These are phyloP conservation scores for Beauveria sp. DNA, from an alignment of 2,329 filamentous ascomycete species.

Conservation along the genomic window DNA sequence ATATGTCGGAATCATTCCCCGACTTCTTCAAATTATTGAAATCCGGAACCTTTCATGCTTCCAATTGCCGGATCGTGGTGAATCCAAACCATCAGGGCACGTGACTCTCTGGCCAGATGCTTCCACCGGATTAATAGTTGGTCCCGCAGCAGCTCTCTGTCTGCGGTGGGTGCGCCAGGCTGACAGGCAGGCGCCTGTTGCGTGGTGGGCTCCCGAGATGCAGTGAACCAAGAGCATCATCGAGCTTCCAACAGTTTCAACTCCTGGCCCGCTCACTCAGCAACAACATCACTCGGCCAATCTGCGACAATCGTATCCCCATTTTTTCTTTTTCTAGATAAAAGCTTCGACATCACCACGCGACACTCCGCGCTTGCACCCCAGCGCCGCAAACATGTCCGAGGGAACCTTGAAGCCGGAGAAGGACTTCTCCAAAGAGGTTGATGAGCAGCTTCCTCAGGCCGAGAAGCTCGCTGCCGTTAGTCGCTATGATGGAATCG, in stretches of 20 bases:
- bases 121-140: slow-evolving; percentile 10
- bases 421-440: slow-evolving; percentile 98
- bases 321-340: not conserved
- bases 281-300: not conserved
- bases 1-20: too few relatives aligned
- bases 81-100: not conserved
- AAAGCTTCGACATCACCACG: not conserved
- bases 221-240: slow-evolving; percentile 3
- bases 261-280: not conserved
- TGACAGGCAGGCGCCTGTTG: slow-evolving; percentile 10
- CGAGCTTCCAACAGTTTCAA: slow-evolving; percentile 6
- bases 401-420: slow-evolving; percentile 83
- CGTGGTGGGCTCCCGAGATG: slow-evolving; percentile 8
- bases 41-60: not conserved
- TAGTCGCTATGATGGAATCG: slow-evolving; percentile 28
- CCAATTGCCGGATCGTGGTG: not conserved
- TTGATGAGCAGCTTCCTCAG: slow-evolving; percentile 84
- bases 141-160: slow-evolving; percentile 1
- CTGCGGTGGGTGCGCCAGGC: not conserved
- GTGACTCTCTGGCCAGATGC: not conserved
- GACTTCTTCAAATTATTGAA: too few relatives aligned
- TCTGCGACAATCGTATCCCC: not conserved
- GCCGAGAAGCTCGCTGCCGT: slow-evolving; percentile 86
- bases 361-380: slow-evolving; percentile 4
- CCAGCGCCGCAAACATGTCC: slow-evolving; percentile 52